Evolutionary conservation across 1,284 basidiomycete species (phyloP).

Genomic region (Apiotrichum veenhuisii): DNA sequence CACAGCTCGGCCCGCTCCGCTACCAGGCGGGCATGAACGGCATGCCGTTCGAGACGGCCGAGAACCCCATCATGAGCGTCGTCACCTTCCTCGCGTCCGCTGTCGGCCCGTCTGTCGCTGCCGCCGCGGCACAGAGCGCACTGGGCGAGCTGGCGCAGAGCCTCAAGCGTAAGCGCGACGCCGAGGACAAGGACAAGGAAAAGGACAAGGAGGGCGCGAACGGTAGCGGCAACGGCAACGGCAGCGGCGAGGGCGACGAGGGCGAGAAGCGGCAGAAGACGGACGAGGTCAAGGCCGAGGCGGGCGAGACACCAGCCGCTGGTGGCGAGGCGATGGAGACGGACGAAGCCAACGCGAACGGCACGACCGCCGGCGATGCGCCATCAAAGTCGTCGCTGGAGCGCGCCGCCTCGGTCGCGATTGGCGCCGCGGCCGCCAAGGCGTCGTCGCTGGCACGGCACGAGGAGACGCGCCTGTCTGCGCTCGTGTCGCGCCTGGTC

Average conservation of each 20-base stretch:
- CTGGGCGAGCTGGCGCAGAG: constrained; percentile 62
- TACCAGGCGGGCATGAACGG: constrained; percentile 56
- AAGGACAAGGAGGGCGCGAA: constrained; percentile 13
- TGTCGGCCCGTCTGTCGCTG: constrained; percentile 84
- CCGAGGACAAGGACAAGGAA: constrained; percentile 18
- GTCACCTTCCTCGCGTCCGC: constrained; percentile 94
- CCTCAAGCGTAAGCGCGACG: constrained; percentile 59
- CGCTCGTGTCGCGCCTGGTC: too few relatives aligned
- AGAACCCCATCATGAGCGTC: constrained; percentile 98
- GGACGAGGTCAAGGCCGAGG: constrained; percentile 22
- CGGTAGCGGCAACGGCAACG: too few relatives aligned
- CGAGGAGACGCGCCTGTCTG: constrained; percentile 76
- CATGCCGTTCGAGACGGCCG: constrained; percentile 87
- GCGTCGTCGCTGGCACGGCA: constrained; percentile 76
- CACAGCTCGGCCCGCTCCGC: constrained; percentile 68
- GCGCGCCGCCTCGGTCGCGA: constrained; percentile 75
- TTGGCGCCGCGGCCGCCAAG: constrained; percentile 84
- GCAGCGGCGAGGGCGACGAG: constrained; percentile 17
- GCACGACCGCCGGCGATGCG: constrained; percentile 41
- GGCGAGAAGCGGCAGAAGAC: constrained; percentile 22
- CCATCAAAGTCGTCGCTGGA: constrained; percentile 72
- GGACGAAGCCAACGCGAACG: constrained; percentile 24
- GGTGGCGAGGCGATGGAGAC: constrained; percentile 29
- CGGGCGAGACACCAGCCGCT: constrained; percentile 12
- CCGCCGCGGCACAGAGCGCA: constrained; percentile 88